Conservation (phyloP, 495 filamentous ascomycete genomes). For the Elasticomyces elasticus region DNA sequence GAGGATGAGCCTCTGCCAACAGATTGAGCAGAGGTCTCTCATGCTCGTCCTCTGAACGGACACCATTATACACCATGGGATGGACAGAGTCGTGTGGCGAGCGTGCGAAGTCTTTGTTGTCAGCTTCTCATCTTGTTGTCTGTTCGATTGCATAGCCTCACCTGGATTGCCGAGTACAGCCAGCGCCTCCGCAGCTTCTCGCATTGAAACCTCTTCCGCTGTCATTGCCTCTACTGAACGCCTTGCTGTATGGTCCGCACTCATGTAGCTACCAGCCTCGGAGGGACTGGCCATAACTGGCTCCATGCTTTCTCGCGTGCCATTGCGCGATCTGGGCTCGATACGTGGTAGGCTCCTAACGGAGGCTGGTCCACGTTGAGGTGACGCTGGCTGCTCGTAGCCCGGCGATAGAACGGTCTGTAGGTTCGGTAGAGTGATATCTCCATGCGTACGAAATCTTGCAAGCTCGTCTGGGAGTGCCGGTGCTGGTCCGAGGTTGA, state of each 20-base stretch:
- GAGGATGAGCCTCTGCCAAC: constrained; percentile 67
- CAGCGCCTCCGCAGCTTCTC: constrained; percentile 74
- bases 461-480: constrained; percentile 25
- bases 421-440: constrained; percentile 24
- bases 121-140: too few relatives aligned
- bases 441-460: constrained; percentile 1
- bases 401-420: constrained; percentile 24
- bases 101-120: constrained; percentile 43
- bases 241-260: constrained; percentile 5
- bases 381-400: constrained; percentile 5
- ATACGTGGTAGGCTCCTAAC: constrained; percentile 12
- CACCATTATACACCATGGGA: too few relatives aligned
- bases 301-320: constrained; percentile 3
- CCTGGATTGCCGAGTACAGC: constrained; percentile 69
- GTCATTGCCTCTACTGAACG: constrained; percentile 34
- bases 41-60: constrained; percentile 26
- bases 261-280: constrained; percentile 21
- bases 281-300: constrained; percentile 5
- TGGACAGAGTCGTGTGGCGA: constrained; percentile 34
- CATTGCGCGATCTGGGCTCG: constrained; percentile 7
- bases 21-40: constrained; percentile 70
- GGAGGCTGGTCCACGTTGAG: constrained; percentile 2
- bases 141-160: too few relatives aligned
- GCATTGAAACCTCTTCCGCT: constrained; percentile 74
- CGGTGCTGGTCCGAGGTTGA: constrained; percentile 25